Base-by-base conservation (phyloP, 805 yeast genomes). In the Wickerhamomyces chambardii region DNA sequence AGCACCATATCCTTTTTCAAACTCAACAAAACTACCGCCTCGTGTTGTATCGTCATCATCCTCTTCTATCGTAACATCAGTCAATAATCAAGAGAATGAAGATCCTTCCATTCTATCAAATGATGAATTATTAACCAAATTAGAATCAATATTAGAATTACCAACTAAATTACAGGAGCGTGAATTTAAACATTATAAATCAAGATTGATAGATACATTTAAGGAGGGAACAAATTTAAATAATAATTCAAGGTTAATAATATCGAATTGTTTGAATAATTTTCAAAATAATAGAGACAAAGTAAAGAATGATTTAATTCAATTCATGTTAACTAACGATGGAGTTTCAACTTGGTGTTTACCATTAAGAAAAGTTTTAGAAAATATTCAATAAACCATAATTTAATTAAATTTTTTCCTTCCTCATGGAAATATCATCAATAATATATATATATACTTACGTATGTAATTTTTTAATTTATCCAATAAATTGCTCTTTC, bases 281-380 rank as follows among this genome's bases (percentile, higher is more conserved):
- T 36, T 36, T 10, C 33, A 39, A 17, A 36, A 46, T 8, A 50
- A 56, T 18, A 49, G 44, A n/a, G 38, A 40, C 2, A 30, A 37
- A 14, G 67, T 60, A 36, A 64, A 63, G 36, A 55, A 47, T 38
- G 48, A 44, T 33, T 61, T 61, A 34, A 66, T 61, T 22, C 59
- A 68, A 22, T 78, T 74, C 62, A 75, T 78, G 73, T 59, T 78
- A 57, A 46, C 58, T 2, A 73, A 76, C 44, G 68, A 65, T 30
- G 77, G 82, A 1, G 70, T 73, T 10, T 64, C 75, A 34, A 55
- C 58, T 17, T 83, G 94, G 94, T 74, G 83, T 41, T 64, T 74
- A 18, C 81, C 89, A 4, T 59, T 83, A 35, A 67, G 78, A 34
- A 77, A 77, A 49, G 53, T 80, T 4, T 44, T 73, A 14, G 73